Conservation (phyloP, 2,329 filamentous ascomycete species). For the Dactylellina parvicollis region DNA sequence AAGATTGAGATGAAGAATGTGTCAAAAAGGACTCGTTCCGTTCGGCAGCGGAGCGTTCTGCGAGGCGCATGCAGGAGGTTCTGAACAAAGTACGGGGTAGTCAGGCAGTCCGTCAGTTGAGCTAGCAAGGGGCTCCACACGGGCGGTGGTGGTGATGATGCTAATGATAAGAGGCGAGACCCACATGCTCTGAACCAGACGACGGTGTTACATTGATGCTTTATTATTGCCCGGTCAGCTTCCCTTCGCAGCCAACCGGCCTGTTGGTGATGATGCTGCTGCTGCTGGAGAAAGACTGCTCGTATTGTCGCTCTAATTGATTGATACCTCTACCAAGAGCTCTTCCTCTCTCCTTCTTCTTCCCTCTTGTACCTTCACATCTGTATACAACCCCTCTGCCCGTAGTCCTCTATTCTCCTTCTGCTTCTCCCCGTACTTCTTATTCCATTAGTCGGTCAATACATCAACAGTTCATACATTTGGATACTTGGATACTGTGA, state of each 20-base stretch:
- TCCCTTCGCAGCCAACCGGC: slow-evolving; percentile 5
- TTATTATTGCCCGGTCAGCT: slow-evolving; percentile 16
- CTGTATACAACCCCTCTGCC: background rate
- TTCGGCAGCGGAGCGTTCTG: background rate
- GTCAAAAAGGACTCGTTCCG: background rate
- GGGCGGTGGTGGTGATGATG: background rate
- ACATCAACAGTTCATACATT: no score
- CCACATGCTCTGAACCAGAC: background rate
- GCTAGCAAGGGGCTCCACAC: background rate
- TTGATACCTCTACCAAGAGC: no score
- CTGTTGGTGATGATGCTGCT: background rate
- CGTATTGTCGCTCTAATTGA: no score
- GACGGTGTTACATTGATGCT: background rate
- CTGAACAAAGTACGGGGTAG: no score
- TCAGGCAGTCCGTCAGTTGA: no score
- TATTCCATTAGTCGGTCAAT: no score
- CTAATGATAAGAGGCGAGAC: background rate
- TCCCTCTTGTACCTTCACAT: background rate
- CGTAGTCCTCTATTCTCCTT: background rate
- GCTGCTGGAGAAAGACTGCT: background rate
- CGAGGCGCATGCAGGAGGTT: no score
- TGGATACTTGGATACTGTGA: background rate
- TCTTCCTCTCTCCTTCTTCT: background rate
- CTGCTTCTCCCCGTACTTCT: background rate
- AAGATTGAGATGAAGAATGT: no score